Evolutionary conservation across 2,329 filamentous ascomycete genomes (phyloP), one percentile per base, ranked within the genome.

Genomic region (Massarina eburnea): DNA sequence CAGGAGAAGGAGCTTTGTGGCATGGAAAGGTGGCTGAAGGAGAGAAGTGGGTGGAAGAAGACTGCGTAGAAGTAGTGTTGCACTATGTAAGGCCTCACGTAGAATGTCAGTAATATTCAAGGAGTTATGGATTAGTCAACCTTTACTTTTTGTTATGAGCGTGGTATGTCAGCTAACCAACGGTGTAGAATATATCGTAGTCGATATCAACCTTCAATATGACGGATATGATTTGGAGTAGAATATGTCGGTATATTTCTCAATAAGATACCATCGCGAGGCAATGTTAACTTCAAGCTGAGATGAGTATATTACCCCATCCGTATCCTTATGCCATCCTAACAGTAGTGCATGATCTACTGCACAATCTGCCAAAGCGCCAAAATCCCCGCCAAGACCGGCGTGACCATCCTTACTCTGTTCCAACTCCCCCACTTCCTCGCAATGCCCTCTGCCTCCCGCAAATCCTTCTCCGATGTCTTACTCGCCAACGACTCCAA

Each of bases 21-120:
- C 41, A 77, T 80, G 46, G 71, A 70, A 49, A 67, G 61, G 6
- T 81, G 76, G 75, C 47, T 81, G 51, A 61, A 67, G 59, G 68
- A 72, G 59, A 73, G 76, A 49, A 80, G 76, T 57, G 67, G 59
- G 3, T 79, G 62, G 62, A 64, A 61, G 45, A 51, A 41, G 15
- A 21, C 36, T 17, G 36, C 39, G 21, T 26, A 29, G 15, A 19
- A 45, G 1, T 53, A 59, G 42, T 55, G 26, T 10, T 32, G 7
- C 10, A 22, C 3, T 34, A 10, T 33, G 14, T 8, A 15, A 17
- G 7, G 8, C 10, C 5, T 5, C 7, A 35, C n/a, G 33, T 35
- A 20, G 8, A 6, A 18, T 22, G 8, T 22, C 38, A n/a, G 30
- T 24, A 36, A 39, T 38, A 14, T 7, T 19, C 6, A 26, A 6